Evolutionary conservation across 768 basidiomycete species (phyloP), one percentile per base, ranked within the genome.

Genomic region (Cystoderma amianthinum): DNA sequence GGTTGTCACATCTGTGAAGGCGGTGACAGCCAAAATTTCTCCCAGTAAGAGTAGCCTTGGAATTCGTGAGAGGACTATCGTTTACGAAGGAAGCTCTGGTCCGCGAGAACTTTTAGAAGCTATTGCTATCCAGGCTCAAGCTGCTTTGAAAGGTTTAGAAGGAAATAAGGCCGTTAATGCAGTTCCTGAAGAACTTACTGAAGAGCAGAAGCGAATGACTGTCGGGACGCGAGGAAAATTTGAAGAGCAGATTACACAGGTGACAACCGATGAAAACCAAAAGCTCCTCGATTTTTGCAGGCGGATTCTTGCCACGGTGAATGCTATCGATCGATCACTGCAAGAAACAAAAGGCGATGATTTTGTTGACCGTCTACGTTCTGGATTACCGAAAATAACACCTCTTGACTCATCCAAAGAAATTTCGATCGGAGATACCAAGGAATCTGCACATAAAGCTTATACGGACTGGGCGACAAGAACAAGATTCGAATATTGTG

Each of bases 91-190:
- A 36, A 85, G 86, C 41, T 77, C 90, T 2, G 85, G 89, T 6
- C 94, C 94, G 6, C 81, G 94, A 39, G 94, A 96, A 56, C 71
- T 96, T 21, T 69, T 97, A 39, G 94, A 97, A 60, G 85, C 80
- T 4, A 86, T 94, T 42, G 87, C 84, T 41, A 91, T 95, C 38
- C 94, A 97, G 62, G 91, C 93, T 2, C 81, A 85, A 45, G 92
- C 94, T 17, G 93, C 93, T 2, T 67, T 93, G 57, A 94, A 93
- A 58, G 87, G 91, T 5, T 61, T 94, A 32, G 83, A 89, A 57
- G 79, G 82, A 12, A 61, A 69, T 32, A 82, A 78, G 48, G 55
- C 62, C 12, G 56, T 62, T 5, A 74, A 80, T 37, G 55, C 63
- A 4, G 57, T 60, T 13, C 58, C 66, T n/a, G 70, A 74, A 44